phyloP scores from a whole-genome alignment of 106 monocot species.

The Allium fistulosum region DNA sequence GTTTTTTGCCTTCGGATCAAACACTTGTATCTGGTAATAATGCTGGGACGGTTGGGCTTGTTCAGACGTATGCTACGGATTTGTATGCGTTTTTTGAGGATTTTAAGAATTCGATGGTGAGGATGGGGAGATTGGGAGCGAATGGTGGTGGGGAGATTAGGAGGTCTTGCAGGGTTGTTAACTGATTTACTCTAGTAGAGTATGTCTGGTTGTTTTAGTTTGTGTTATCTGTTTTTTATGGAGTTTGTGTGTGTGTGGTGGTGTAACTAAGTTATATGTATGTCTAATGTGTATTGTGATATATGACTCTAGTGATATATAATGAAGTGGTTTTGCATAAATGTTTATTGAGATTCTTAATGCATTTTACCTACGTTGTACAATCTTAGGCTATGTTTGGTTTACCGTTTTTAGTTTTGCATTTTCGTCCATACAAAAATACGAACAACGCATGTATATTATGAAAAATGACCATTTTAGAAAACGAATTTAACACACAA shows the following conservation, averaged over 20 bases:
- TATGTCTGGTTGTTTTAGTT: neutral
- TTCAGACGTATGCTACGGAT: slow-evolving; percentile 51
- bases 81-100: slow-evolving; percentile 52
- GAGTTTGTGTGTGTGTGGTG: neutral
- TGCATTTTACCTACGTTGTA: no score
- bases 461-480: no score
- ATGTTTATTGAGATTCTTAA: no score
- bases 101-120: slow-evolving; percentile 60
- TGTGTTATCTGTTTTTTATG: neutral
- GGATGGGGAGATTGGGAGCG: slow-evolving; percentile 62
- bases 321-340: neutral
- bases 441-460: no score
- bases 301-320: neutral
- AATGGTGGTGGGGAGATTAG: slow-evolving; percentile 45
- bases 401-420: no score
- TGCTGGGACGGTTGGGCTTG: slow-evolving; percentile 22
- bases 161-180: slow-evolving; percentile 61
- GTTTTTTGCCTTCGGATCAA: slow-evolving; percentile 75
- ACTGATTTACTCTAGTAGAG: neutral
- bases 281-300: neutral
- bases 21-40: slow-evolving; percentile 17
- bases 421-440: no score
- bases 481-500: no score
- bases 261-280: neutral
- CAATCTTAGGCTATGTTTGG: no score